phyloP scores from a whole-genome alignment of 371 early-diverging fungal genomes.

The Blakeslea trispora region DNA sequence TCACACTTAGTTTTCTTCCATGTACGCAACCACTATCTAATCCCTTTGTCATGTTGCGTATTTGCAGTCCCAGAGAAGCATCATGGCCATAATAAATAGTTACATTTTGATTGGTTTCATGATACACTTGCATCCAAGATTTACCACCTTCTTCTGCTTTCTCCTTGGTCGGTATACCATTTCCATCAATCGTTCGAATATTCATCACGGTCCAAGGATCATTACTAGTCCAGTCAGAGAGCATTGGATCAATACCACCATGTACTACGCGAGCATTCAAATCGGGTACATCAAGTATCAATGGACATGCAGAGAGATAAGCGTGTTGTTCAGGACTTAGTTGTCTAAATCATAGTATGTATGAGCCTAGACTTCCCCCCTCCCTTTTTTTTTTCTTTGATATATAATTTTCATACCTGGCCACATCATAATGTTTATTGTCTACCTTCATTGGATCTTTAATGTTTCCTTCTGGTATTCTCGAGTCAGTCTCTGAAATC shows the following conservation, averaged over 20 bases:
- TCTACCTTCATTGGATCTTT: constrained; percentile 39
- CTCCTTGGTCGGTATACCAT: constrained; percentile 34
- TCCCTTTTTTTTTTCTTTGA: too few relatives aligned
- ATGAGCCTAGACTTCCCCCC: too few relatives aligned
- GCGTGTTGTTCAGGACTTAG: constrained; percentile 51
- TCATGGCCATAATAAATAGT: constrained; percentile 70
- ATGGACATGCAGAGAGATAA: constrained; percentile 59
- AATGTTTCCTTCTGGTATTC: constrained; percentile 36
- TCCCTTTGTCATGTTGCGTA: constrained; percentile 55
- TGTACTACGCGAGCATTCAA: constrained; percentile 63
- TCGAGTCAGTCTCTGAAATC: constrained; percentile 11
- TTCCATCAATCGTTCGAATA: constrained; percentile 54
- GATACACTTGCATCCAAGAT: constrained; percentile 9
- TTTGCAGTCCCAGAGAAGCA: constrained; percentile 55
- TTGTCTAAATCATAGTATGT: not conserved
- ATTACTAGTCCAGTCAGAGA: constrained; percentile 26
- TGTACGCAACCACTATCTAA: constrained; percentile 71
- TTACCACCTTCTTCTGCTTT: constrained; percentile 21
- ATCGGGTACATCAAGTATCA: constrained; percentile 57
- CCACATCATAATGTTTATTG: constrained; percentile 37
- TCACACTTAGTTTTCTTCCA: constrained; percentile 60
- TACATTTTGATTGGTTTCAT: constrained; percentile 14
- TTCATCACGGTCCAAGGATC: constrained; percentile 57
- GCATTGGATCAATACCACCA: constrained; percentile 64
- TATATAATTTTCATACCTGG: constrained; percentile 38